Conservation (phyloP, 306 rosid species). For the Quercus bicolor region DNA sequence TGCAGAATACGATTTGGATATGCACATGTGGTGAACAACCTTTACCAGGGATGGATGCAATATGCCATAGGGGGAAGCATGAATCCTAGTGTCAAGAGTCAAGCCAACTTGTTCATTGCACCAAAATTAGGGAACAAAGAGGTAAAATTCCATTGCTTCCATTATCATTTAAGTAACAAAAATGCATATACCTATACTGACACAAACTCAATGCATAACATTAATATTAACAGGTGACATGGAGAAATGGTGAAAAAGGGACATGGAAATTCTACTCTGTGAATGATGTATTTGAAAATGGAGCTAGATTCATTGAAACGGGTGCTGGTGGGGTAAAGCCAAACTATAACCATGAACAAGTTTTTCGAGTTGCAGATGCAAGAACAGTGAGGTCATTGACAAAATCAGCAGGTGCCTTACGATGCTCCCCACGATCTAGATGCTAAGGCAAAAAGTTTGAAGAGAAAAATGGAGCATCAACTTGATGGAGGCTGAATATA, state of each 20-base stretch:
- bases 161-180: no score
- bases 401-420: constrained; percentile 18
- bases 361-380: constrained; percentile 25
- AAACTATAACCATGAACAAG: constrained; percentile 17
- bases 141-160: constrained; percentile 7
- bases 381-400: constrained; percentile 29
- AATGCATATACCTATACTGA: no score
- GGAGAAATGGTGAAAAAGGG: constrained; percentile 22
- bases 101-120: constrained; percentile 47
- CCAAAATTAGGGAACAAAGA: constrained; percentile 29
- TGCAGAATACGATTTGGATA: not conserved
- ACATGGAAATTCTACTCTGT: constrained; percentile 35
- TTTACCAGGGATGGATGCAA: constrained; percentile 20
- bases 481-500: not conserved
- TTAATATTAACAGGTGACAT: constrained; percentile 14
- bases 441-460: constrained; percentile 7
- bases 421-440: constrained; percentile 16
- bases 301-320: constrained; percentile 25
- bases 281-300: constrained; percentile 40
- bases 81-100: constrained; percentile 33
- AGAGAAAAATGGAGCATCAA: not conserved
- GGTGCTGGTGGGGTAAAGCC: constrained; percentile 18
- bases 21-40: constrained; percentile 29
- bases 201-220: no score
- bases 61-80: not conserved